A percentile compares a stretch with the other conserved stretches of the same genome.
phyloP scores from a whole-genome alignment of 2,329 filamentous ascomycete species.

The Penicillium crustosum region DNA sequence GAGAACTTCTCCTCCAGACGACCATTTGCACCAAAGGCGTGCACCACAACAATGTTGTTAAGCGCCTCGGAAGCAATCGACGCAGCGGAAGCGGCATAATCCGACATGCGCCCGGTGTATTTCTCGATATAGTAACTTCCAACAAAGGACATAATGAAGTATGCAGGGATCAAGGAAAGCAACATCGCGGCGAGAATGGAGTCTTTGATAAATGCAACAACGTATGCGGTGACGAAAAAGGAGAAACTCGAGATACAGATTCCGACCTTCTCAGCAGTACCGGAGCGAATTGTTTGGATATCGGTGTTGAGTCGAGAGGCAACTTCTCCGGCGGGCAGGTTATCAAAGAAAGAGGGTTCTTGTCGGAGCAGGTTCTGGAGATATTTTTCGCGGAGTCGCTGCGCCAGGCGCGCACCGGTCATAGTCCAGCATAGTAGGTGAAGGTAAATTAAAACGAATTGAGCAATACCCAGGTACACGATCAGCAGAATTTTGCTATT shows the following conservation, averaged over 20 bases:
- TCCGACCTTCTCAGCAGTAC: constrained; percentile 70
- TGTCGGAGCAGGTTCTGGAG: constrained; percentile 59
- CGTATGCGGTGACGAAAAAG: constrained; percentile 67
- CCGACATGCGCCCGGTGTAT: constrained; percentile 51
- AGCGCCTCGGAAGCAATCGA: constrained; percentile 64
- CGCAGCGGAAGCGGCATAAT: constrained; percentile 57
- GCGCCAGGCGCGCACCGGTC: constrained; percentile 62
- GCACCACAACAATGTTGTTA: constrained; percentile 61
- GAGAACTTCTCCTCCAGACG: constrained; percentile 62
- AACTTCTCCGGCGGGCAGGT: constrained; percentile 62
- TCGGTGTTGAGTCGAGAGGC: constrained; percentile 64
- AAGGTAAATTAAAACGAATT: constrained; percentile 63
- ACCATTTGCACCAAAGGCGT: constrained; percentile 61
- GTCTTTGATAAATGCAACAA: constrained; percentile 67
- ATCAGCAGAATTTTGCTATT: constrained; percentile 60
- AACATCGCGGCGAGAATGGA: constrained; percentile 63
- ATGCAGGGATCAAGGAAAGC: constrained; percentile 62
- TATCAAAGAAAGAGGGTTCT: constrained; percentile 65
- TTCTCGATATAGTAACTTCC: constrained; percentile 57
- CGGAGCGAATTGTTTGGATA: constrained; percentile 65
- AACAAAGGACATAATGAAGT: constrained; percentile 58
- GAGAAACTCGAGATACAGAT: constrained; percentile 61
- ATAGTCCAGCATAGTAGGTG: constrained; percentile 66
- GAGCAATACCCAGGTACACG: constrained; percentile 63
- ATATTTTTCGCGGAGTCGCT: constrained; percentile 62